These are phyloP conservation scores for Piloderma croceum DNA, from an alignment of 768 basidiomycete species.

Conservation along the genomic window DNA sequence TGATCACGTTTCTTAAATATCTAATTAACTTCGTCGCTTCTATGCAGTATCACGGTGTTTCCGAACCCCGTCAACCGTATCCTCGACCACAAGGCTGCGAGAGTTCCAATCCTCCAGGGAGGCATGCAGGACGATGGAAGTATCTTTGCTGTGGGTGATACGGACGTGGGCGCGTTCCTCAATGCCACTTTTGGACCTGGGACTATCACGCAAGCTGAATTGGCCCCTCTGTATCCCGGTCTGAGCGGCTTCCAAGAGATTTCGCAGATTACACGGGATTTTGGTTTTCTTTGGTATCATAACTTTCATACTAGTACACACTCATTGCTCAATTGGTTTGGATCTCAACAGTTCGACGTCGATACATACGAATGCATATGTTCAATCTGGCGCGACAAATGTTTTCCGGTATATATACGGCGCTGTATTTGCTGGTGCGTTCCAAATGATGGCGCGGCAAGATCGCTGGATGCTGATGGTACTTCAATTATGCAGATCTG, in stretches of 20 bases:
- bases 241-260: slow-evolving; percentile 13
- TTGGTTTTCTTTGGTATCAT: slow-evolving; percentile 15
- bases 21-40: slow-evolving; percentile 4
- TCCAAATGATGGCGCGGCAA: no score
- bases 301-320: no score
- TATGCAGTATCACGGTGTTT: slow-evolving; percentile 4
- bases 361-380: slow-evolving; percentile 8
- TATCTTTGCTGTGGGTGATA: slow-evolving; percentile 10
- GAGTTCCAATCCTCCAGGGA: slow-evolving; percentile 15
- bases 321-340: not conserved
- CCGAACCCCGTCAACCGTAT: slow-evolving; percentile 14
- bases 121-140: slow-evolving; percentile 17
- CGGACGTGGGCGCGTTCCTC: slow-evolving; percentile 13
- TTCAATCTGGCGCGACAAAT: slow-evolving; percentile 9
- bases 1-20: no score
- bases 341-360: slow-evolving; percentile 9
- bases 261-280: slow-evolving; percentile 10
- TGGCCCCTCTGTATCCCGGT: slow-evolving; percentile 16
- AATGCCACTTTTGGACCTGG: not conserved
- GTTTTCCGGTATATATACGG: slow-evolving; percentile 19
- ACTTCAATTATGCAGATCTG: slow-evolving; percentile 18
- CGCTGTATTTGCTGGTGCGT: no score
- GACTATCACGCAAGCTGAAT: slow-evolving; percentile 6
- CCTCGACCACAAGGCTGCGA: slow-evolving; percentile 9
- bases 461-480: no score